A percentile compares a stretch with the other conserved stretches of the same genome.
These are phyloP conservation scores for Heterobasidion occidentale DNA, from an alignment of 1,284 basidiomycete genomes.

Conservation along the genomic window DNA sequence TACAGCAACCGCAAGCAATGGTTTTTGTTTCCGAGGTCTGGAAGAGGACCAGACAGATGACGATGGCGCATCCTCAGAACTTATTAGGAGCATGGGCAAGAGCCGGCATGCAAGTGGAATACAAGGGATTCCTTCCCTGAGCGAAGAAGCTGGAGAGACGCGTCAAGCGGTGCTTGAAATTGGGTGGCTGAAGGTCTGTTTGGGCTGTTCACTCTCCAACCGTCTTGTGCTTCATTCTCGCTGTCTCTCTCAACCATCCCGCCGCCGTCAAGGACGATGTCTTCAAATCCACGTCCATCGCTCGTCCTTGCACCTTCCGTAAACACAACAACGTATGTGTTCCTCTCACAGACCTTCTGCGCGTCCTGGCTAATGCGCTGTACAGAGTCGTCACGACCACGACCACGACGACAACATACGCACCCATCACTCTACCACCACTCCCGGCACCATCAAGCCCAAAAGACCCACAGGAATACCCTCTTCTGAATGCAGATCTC, in stretches of 20 bases:
- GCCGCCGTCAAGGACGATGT: constrained; percentile 35
- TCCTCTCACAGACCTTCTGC: background rate
- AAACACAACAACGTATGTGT: constrained; percentile 65
- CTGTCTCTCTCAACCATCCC: constrained; percentile 9
- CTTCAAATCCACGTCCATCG: constrained; percentile 47
- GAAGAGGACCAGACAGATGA: too few species aligned
- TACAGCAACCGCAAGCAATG: too few species aligned
- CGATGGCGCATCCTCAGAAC: too few species aligned
- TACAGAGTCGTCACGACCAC: constrained; percentile 77
- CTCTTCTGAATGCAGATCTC: constrained; percentile 61
- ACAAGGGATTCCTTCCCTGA: background rate
- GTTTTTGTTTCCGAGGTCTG: too few species aligned
- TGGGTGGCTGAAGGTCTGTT: background rate
- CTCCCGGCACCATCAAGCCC: constrained; percentile 60
- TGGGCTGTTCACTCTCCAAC: background rate
- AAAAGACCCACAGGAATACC: constrained; percentile 73
- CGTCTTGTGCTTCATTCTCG: background rate
- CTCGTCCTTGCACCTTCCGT: constrained; percentile 68
- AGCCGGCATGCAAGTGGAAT: too few species aligned
- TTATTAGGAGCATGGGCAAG: too few species aligned
- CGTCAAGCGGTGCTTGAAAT: constrained; percentile 1
- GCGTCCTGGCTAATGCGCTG: constrained; percentile 18
- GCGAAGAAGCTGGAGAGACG: background rate
- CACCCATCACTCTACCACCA: constrained; percentile 69
- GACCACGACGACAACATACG: constrained; percentile 77